Evolutionary conservation across 805 yeast species (phyloP).

Genomic region (Starmerella geochares): DNA sequence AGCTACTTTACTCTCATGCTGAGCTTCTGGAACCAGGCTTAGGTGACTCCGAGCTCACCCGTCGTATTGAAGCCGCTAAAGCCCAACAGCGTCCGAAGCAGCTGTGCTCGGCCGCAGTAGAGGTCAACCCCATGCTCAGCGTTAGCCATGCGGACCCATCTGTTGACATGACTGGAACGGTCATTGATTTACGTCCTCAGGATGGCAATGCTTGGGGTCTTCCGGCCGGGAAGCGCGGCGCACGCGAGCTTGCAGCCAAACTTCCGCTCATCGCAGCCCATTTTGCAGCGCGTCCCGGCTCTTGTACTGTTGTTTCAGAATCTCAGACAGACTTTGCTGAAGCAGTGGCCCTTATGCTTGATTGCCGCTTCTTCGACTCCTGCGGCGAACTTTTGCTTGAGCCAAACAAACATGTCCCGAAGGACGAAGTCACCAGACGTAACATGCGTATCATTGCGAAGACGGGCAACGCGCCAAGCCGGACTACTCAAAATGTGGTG

Average conservation of each 20-base stretch:
- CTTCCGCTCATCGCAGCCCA: conserved; percentile 38
- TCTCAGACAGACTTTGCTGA: conserved; percentile 57
- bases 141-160: neutral
- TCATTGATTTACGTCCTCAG: conserved; percentile 20
- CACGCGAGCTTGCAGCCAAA: conserved; percentile 45
- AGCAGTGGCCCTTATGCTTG: conserved; percentile 45
- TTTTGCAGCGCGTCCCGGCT: conserved; percentile 15
- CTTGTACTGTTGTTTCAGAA: conserved; percentile 46
- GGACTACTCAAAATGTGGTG: conserved; percentile 53
- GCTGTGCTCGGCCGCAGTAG: neutral
- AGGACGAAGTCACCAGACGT: conserved; percentile 47
- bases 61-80: conserved; percentile 9
- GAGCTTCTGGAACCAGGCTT: conserved; percentile 29
- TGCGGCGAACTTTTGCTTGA: conserved; percentile 33
- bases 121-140: neutral
- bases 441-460: conserved; percentile 41
- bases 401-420: conserved; percentile 32
- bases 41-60: conserved; percentile 30
- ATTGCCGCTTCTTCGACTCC: conserved; percentile 39
- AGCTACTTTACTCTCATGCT: conserved; percentile 45
- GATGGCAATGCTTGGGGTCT: conserved; percentile 21
- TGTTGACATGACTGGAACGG: neutral
- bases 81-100: neutral
- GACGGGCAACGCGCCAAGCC: conserved; percentile 58
- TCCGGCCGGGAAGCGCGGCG: conserved; percentile 47